These are phyloP conservation scores for Leishmania martiniquensis DNA, from an alignment of 208 protist species.

Conservation along the genomic window DNA sequence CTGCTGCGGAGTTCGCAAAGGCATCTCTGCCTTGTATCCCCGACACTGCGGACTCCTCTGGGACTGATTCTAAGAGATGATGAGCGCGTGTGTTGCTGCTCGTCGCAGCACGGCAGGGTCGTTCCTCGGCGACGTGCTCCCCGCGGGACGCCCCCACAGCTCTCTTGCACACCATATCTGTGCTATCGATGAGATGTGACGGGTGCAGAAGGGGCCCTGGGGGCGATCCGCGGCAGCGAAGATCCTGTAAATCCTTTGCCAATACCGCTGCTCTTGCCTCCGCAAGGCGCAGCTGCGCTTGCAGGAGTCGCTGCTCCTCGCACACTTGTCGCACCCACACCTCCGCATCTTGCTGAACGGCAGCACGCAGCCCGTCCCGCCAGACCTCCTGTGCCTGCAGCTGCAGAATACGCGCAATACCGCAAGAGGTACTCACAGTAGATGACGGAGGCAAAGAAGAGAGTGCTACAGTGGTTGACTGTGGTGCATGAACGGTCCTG, in stretches of 20 bases:
- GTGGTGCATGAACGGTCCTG: background rate
- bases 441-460: background rate
- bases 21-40: background rate
- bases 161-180: background rate
- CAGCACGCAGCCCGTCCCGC: conserved; percentile 8
- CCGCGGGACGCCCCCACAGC: background rate
- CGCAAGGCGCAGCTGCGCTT: conserved; percentile 13
- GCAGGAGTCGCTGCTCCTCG: conserved; percentile 27
- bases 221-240: background rate
- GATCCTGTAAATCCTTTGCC: conserved; percentile 5
- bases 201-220: background rate
- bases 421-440: conserved; percentile 1
- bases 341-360: conserved; percentile 19
- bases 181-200: background rate
- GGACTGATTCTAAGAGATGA: background rate
- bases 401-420: conserved; percentile 16
- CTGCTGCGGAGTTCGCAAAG: background rate
- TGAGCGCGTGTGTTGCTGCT: background rate
- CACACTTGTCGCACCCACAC: conserved; percentile 25
- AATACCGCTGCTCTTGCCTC: conserved; percentile 16
- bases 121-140: background rate
- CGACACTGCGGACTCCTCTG: background rate
- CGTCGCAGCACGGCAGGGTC: background rate
- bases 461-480: background rate
- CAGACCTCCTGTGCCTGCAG: conserved; percentile 16